Base-by-base conservation (phyloP, 1,284 basidiomycete species). In the Cryptococcus sp. region DNA sequence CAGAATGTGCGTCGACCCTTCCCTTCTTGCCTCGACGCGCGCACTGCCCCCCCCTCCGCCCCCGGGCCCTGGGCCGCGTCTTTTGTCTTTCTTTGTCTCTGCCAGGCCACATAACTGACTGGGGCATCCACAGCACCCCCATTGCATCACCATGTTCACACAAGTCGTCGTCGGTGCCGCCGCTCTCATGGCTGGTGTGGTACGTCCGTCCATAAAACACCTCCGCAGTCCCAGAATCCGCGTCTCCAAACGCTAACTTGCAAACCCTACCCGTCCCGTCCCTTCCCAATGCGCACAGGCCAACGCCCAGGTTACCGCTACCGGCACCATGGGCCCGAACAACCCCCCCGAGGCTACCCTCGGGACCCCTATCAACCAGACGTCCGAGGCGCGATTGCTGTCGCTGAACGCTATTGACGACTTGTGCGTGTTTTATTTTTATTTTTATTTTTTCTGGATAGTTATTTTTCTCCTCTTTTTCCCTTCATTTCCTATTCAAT, bases 331-430 rank as follows among this genome's bases (percentile, higher is more conserved):
- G 73, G 75, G 73, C 50, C 50, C 56, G 15, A 73, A 70, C 61
- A 73, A 77, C 70, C 72, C 71, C 28, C 39, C 72, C 20, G 52
- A 58, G 15, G 58, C 76, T 42, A 63, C 70, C 46, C 46, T 70
- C 47, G 70, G 70, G 44, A 73, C 74, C 0, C 28, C 75, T 18
- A 58, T 78, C 67, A 77, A 79, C 68, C 72, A 75, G 60, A 73
- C 73, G 38, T 77, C 75, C 7, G 62, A 65, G 53, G 57, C 77
- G 39, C 73, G 77, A 48, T 69, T 79, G 18, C 35, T 75, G 21
- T 72, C 73, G 18, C 57, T 77, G 57, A 79, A 79, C 70, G 59
- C 67, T 39, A 72, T 79, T 56, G 65, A 76, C 52, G 73, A 75
- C 63, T 76, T 73, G 70, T 72, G 54, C 60, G 71, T 68, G 9